Base-by-base conservation (phyloP, 306 rosid species). In the Trifolium fragiferum region DNA sequence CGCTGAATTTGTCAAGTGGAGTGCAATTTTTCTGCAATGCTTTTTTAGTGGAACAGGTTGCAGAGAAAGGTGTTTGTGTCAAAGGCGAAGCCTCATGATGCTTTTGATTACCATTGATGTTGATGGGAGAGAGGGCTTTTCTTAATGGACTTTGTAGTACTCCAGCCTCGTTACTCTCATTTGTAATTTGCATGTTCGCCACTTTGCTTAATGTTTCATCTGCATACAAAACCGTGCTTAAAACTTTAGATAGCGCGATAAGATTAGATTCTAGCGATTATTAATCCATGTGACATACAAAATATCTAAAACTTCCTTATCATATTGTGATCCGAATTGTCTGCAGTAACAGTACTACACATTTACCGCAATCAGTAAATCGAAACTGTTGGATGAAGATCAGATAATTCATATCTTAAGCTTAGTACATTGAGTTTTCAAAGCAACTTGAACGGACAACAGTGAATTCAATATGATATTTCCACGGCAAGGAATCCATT, bases 61-160 rank as follows among this genome's bases (percentile, higher is more conserved):
- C 55, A 65, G 57, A 30, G 47, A 79, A 82, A 60, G 92, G 77
- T 49, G 86, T 84, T 81, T 81, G 72, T 27, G 82, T 37, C 78
- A 41, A 76, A 15, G 80, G 57, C 16, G 76, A 53, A 63, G 80
- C 84, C 68, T 73, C 76, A 4, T n/a, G 23, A 50, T 68, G 61
- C 16, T 74, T 73, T 55, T 69, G 73, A 44, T 58, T 83, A 59
- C 30, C 84, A 78, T 86, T 87, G 75, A 78, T 63, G 72, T 89
- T 82, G 70, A 89, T 55, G 18, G 93, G 93, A 33, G 90, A 91
- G 27, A 91, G 89, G 16, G 86, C 85, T 81, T 90, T 92, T 83
- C 93, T 87, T 43, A 63, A 62, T 44, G 93, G 84, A 79, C 88
- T 79, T 79, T 33, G 70, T 8, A 47, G 43, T 60, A 59, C 38